These are phyloP conservation scores for Globisporangium nagaii DNA, from an alignment of 352 stramenopile genomes.

Conservation along the genomic window DNA sequence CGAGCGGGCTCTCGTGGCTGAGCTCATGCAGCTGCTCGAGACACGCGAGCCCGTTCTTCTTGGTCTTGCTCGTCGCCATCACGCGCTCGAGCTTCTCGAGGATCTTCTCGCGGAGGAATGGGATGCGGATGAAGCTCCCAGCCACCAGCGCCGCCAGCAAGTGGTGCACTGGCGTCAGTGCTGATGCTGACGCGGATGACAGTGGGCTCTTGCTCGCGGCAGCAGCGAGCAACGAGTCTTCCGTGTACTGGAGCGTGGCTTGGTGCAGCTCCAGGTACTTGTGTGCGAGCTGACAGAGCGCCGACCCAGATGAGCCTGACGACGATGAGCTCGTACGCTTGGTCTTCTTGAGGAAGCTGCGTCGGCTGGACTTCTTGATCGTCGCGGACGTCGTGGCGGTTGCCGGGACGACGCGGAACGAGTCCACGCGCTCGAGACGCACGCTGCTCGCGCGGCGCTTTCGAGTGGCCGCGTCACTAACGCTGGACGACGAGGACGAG, in stretches of 20 bases:
- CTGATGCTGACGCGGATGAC: constrained; percentile 4
- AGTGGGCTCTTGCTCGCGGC: constrained; percentile 12
- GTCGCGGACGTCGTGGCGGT: constrained; percentile 4
- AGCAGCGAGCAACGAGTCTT: constrained; percentile 19
- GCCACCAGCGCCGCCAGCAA: constrained; percentile 38
- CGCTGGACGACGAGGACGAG: constrained; percentile 10
- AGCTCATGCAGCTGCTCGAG: constrained; percentile 1
- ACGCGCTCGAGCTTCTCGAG: constrained; percentile 36
- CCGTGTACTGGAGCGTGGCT: constrained; percentile 47
- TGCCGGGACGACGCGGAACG: constrained; percentile 9
- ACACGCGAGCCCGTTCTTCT: not conserved
- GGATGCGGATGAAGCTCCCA: constrained; percentile 50
- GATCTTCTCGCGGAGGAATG: constrained; percentile 44
- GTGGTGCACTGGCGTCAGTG: constrained; percentile 10
- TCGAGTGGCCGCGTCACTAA: constrained; percentile 8
- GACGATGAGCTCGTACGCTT: constrained; percentile 20
- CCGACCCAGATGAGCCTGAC: no score
- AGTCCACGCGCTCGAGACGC: constrained; percentile 7
- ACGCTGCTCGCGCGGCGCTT: constrained; percentile 13
- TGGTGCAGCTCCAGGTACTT: constrained; percentile 61
- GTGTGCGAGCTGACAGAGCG: constrained; percentile 45
- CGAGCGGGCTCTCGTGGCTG: constrained; percentile 25
- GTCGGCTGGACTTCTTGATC: constrained; percentile 6
- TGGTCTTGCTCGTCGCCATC: constrained; percentile 5
- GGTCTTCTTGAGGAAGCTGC: constrained; percentile 13